Conservation (phyloP, 1,139 yeast genomes). For the Zhuliangozyma parablackwelliae region DNA sequence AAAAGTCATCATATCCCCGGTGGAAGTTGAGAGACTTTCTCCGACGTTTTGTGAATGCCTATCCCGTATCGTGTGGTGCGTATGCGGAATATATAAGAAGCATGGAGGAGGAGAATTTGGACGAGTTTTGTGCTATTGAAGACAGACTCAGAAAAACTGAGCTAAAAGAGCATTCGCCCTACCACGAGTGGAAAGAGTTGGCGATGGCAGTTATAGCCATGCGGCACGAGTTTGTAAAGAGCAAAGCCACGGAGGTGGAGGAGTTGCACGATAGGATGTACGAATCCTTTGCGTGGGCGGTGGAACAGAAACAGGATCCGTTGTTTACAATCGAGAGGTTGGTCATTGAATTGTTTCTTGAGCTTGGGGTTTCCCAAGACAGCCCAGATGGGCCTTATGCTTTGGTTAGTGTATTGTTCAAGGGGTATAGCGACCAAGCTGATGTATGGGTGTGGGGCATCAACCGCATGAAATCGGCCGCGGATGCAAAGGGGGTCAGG, state of each 20-base stretch:
- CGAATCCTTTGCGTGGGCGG: conserved; percentile 17
- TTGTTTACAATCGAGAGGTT: conserved; percentile 30
- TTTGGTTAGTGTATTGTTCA: conserved; percentile 15
- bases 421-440: conserved; percentile 25
- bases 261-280: conserved; percentile 10
- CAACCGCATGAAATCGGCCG: too few species aligned
- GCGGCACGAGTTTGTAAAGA: conserved; percentile 8
- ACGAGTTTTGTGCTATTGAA: not conserved
- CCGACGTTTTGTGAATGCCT: conserved; percentile 17
- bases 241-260: conserved; percentile 7
- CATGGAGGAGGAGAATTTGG: not conserved
- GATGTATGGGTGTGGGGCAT: conserved; percentile 47
- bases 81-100: conserved; percentile 30
- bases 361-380: too few species aligned
- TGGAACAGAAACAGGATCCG: conserved; percentile 14
- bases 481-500: too few species aligned
- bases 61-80: conserved; percentile 20
- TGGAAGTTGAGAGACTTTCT: conserved; percentile 12
- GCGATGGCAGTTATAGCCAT: conserved; percentile 24
- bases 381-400: too few species aligned
- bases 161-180: conserved; percentile 15
- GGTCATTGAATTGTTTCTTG: too few species aligned
- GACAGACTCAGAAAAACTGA: conserved; percentile 14
- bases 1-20: too few species aligned
- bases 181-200: conserved; percentile 35